A percentile compares a stretch with the other conserved stretches of the same genome.
Conservation (phyloP, 2,329 filamentous ascomycete genomes). For the Aspergillus proliferans region DNA sequence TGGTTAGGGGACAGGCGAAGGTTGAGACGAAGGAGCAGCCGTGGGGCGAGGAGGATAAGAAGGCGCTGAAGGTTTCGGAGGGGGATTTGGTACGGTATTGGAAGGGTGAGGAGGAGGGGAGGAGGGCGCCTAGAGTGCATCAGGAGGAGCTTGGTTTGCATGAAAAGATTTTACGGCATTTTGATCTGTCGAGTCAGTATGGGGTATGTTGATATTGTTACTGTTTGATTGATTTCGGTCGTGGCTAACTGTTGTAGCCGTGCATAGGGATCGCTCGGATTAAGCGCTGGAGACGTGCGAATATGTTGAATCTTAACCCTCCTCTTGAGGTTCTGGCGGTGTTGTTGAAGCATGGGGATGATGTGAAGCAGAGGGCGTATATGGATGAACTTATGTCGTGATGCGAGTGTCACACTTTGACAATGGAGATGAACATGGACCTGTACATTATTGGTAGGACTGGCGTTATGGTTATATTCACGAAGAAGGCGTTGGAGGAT, state of each 20-base stretch:
- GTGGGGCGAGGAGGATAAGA: slow-evolving; percentile 27
- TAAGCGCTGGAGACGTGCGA: slow-evolving; percentile 82
- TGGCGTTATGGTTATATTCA: slow-evolving; percentile 7
- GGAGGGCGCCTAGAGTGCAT: slow-evolving; percentile 64
- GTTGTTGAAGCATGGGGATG: slow-evolving; percentile 56
- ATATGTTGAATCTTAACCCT: slow-evolving; percentile 74
- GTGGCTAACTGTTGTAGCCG: slow-evolving; percentile 52
- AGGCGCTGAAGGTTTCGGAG: slow-evolving; percentile 60
- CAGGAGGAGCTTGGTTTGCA: slow-evolving; percentile 64
- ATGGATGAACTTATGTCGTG: slow-evolving; percentile 39
- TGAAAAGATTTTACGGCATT: slow-evolving; percentile 86
- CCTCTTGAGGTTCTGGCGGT: slow-evolving; percentile 88
- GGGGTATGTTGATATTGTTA: slow-evolving; percentile 59
- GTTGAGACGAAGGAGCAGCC: slow-evolving; percentile 31
- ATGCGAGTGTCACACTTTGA: slow-evolving; percentile 1
- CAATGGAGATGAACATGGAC: background rate
- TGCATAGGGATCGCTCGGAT: slow-evolving; percentile 77
- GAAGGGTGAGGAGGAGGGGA: slow-evolving; percentile 62
- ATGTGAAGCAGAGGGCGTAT: slow-evolving; percentile 59
- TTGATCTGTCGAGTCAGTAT: slow-evolving; percentile 85
- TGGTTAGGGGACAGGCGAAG: slow-evolving; percentile 45
- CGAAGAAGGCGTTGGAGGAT: slow-evolving; percentile 4
- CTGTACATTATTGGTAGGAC: background rate
- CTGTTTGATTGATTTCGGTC: background rate
- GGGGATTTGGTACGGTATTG: slow-evolving; percentile 72